Evolutionary conservation across 2,329 filamentous ascomycete species (phyloP).

Genomic region (Trichoderma guizhouense): DNA sequence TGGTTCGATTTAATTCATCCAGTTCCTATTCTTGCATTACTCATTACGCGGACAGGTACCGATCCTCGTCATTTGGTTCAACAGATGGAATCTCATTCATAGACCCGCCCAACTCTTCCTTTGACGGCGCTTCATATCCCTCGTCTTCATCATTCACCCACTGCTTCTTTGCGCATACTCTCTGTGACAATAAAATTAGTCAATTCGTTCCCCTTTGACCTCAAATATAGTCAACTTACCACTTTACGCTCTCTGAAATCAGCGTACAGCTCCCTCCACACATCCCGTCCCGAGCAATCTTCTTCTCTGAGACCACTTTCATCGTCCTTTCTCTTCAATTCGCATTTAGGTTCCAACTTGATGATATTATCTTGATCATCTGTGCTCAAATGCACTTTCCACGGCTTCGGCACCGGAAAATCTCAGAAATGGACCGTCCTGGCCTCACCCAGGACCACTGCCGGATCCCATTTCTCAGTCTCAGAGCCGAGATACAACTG

Average conservation of each 20-base stretch:
- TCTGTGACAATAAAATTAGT: neutral
- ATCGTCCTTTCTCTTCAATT: neutral
- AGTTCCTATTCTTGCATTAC: neutral
- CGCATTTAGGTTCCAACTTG: neutral
- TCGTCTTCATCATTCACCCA: neutral
- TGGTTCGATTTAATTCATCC: neutral
- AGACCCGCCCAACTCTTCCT: neutral
- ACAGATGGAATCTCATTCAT: neutral
- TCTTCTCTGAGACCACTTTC: neutral
- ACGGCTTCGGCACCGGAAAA: constrained; percentile 22
- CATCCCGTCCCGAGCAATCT: constrained; percentile 18
- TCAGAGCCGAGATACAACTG: constrained; percentile 40
- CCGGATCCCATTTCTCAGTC: constrained; percentile 56
- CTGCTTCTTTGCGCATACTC: neutral
- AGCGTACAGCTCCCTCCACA: constrained; percentile 20
- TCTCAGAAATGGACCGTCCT: constrained; percentile 22
- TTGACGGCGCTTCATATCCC: neutral
- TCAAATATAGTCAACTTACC: neutral
- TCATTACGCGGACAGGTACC: neutral
- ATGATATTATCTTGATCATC: constrained; percentile 8
- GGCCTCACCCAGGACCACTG: constrained; percentile 46
- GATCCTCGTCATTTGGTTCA: neutral
- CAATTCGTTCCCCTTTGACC: neutral
- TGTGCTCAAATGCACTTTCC: constrained; percentile 8
- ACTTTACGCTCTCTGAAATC: constrained; percentile 19